These are phyloP conservation scores for Nemania serpens DNA, from an alignment of 2,329 filamentous ascomycete species.

Conservation along the genomic window DNA sequence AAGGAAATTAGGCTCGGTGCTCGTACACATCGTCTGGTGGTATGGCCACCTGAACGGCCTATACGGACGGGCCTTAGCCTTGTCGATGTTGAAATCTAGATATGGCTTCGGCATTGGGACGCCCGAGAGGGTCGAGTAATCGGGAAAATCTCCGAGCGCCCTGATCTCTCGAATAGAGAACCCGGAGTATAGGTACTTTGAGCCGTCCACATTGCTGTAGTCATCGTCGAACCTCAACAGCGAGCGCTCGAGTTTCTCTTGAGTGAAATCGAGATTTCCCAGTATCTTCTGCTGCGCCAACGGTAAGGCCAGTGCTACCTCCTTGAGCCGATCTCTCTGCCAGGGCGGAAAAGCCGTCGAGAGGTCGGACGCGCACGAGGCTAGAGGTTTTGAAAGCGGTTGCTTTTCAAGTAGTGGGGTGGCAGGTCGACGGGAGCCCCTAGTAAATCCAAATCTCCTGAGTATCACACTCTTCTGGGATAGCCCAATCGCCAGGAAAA, in stretches of 20 bases:
- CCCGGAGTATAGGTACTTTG: constrained; percentile 65
- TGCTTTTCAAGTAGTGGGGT: constrained; percentile 36
- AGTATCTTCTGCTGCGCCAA: constrained; percentile 26
- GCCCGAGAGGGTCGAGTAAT: constrained; percentile 76
- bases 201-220: constrained; percentile 41
- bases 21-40: constrained; percentile 89
- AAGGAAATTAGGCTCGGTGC: not conserved
- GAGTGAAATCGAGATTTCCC: constrained; percentile 30
- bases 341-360: constrained; percentile 32
- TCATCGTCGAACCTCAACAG: constrained; percentile 43
- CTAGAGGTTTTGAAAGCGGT: constrained; percentile 30
- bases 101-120: constrained; percentile 72
- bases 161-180: constrained; percentile 73
- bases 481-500: constrained; percentile 28
- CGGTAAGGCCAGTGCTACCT: constrained; percentile 25
- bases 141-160: constrained; percentile 74
- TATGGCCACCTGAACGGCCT: constrained; percentile 83
- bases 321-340: constrained; percentile 31
- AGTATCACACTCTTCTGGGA: constrained; percentile 28
- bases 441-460: constrained; percentile 30
- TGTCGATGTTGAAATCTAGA: constrained; percentile 67
- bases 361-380: constrained; percentile 29
- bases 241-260: constrained; percentile 30
- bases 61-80: constrained; percentile 74
- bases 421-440: constrained; percentile 23